Evolutionary conservation across 2,329 filamentous ascomycete genomes (phyloP).

Genomic region (Calonectria fujianensis): DNA sequence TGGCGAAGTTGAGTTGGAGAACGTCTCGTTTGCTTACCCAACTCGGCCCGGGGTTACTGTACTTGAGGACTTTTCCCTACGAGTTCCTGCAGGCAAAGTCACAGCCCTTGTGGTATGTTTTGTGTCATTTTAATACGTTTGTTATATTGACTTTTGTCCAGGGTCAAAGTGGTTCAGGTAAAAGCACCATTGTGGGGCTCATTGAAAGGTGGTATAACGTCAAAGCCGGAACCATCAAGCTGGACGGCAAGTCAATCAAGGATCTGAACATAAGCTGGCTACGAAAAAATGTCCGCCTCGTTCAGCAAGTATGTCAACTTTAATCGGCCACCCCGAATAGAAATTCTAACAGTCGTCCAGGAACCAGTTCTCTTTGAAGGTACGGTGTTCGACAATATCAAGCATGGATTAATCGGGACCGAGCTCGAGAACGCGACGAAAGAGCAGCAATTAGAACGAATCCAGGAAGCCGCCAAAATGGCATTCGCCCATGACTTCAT

Average conservation of each 20-base stretch:
- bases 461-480: constrained; percentile 68
- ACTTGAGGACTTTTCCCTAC: constrained; percentile 64
- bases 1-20: constrained; percentile 62
- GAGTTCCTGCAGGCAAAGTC: constrained; percentile 67
- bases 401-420: constrained; percentile 68
- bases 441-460: constrained; percentile 65
- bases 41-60: constrained; percentile 65
- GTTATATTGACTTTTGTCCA: constrained; percentile 36
- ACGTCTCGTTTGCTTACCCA: constrained; percentile 68
- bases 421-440: constrained; percentile 60
- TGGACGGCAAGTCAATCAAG: constrained; percentile 60
- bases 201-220: constrained; percentile 64
- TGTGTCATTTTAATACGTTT: not conserved
- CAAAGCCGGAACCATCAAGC: constrained; percentile 58
- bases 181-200: constrained; percentile 63
- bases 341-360: constrained; percentile 46
- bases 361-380: constrained; percentile 68
- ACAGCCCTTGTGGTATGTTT: constrained; percentile 63
- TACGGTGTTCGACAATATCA: constrained; percentile 73
- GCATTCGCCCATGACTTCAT: constrained; percentile 73
- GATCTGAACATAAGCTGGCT: constrained; percentile 63
- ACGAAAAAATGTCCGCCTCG: constrained; percentile 61
- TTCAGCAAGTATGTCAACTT: constrained; percentile 55
- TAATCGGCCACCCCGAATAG: not conserved
- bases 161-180: constrained; percentile 63